Conservation (phyloP, 1,139 yeast genomes). For the Candida tropicalis region DNA sequence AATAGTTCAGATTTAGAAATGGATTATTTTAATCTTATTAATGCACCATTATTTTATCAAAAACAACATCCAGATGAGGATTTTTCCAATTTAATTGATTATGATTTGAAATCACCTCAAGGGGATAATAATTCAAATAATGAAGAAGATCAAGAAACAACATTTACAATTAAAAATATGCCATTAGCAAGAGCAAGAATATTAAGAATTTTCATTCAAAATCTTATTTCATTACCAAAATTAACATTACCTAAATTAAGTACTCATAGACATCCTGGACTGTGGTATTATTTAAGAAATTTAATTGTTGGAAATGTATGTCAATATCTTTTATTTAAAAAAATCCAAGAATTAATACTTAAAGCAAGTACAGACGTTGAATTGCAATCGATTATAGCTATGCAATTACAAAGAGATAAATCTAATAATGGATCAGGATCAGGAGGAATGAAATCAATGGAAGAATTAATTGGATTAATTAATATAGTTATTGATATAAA, state of each 20-base stretch:
- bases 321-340: conserved; percentile 40
- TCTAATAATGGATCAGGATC: neutral
- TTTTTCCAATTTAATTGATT: conserved; percentile 30
- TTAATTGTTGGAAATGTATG: conserved; percentile 41
- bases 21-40: conserved; percentile 29
- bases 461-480: conserved; percentile 20
- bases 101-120: conserved; percentile 6
- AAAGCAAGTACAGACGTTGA: conserved; percentile 13
- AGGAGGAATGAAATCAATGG: conserved; percentile 9
- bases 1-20: conserved; percentile 18
- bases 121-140: conserved; percentile 8
- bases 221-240: conserved; percentile 34
- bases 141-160: conserved; percentile 18
- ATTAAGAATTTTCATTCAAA: conserved; percentile 28
- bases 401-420: conserved; percentile 1
- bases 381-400: conserved; percentile 12
- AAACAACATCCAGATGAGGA: conserved; percentile 35
- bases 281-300: conserved; percentile 45
- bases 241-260: conserved; percentile 39
- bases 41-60: conserved; percentile 36
- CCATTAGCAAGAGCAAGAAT: conserved; percentile 25
- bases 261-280: conserved; percentile 46
- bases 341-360: conserved; percentile 27
- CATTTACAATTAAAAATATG: conserved; percentile 20
- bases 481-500: conserved; percentile 28